These are phyloP conservation scores for Borovskyia barvae DNA, from an alignment of 208 protist genomes.

Conservation along the genomic window DNA sequence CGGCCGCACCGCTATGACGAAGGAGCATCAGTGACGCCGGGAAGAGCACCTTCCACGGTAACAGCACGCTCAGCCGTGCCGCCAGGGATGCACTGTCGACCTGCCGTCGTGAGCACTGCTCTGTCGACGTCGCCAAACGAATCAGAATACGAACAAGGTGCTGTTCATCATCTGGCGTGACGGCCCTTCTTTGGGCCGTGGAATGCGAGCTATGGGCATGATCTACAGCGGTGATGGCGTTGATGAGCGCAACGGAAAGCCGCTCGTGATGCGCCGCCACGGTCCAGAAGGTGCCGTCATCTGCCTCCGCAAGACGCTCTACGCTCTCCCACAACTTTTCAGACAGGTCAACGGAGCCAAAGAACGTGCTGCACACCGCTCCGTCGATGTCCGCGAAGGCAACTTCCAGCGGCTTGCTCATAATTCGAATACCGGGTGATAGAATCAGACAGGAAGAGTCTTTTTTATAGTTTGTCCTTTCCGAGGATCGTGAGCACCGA, in stretches of 20 bases:
- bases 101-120: slow-evolving; percentile 23
- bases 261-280: slow-evolving; percentile 58
- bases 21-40: slow-evolving; percentile 49
- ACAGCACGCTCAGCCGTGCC: slow-evolving; percentile 31
- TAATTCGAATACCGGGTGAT: no score
- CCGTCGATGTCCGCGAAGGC: slow-evolving; percentile 56
- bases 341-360: slow-evolving; percentile 55
- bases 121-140: slow-evolving; percentile 53
- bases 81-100: slow-evolving; percentile 45
- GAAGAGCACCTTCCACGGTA: slow-evolving; percentile 51
- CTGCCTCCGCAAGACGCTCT: slow-evolving; percentile 47
- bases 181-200: slow-evolving; percentile 25
- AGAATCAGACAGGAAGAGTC: background rate
- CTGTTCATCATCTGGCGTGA: slow-evolving; percentile 40
- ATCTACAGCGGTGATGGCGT: slow-evolving; percentile 56
- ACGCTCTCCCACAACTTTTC: slow-evolving; percentile 69
- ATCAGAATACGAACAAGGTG: slow-evolving; percentile 47
- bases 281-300: slow-evolving; percentile 86
- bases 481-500: background rate
- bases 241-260: slow-evolving; percentile 39
- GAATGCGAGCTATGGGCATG: slow-evolving; percentile 63
- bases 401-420: slow-evolving; percentile 16
- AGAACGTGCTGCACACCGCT: slow-evolving; percentile 62
- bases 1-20: slow-evolving; percentile 49
- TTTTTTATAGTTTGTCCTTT: background rate